A percentile compares a stretch with the other conserved stretches of the same genome.
Conservation (phyloP, 805 yeast species). For the Lachancea nothofagi region DNA sequence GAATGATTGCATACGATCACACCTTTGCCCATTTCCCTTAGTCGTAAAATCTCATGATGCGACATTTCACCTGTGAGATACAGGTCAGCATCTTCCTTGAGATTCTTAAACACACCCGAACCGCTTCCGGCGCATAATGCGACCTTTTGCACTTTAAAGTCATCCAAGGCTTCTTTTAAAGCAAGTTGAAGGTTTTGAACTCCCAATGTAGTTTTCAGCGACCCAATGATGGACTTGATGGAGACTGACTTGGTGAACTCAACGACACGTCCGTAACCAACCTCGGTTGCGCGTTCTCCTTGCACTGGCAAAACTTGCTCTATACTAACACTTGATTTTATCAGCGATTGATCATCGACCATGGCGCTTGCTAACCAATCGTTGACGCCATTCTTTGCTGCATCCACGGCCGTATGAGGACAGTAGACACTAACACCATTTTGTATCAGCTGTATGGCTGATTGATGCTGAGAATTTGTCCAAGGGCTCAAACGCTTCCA, state of each 20-base stretch:
- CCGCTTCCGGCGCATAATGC: slow-evolving; percentile 98
- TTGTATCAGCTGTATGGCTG: slow-evolving; percentile 65
- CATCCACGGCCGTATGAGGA: slow-evolving; percentile 96
- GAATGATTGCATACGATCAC: slow-evolving; percentile 84
- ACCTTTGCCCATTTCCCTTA: slow-evolving; percentile 63
- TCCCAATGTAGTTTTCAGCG: slow-evolving; percentile 49
- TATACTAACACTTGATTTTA: slow-evolving; percentile 20
- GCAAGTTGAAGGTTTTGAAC: slow-evolving; percentile 63
- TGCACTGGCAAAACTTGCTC: slow-evolving; percentile 28
- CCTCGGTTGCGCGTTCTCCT: slow-evolving; percentile 36
- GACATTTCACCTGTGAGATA: slow-evolving; percentile 89
- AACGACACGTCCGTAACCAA: slow-evolving; percentile 81
- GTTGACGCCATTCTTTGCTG: slow-evolving; percentile 88
- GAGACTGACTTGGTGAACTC: slow-evolving; percentile 40
- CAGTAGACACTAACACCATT: slow-evolving; percentile 83
- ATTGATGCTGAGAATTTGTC: slow-evolving; percentile 72
- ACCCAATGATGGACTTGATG: slow-evolving; percentile 41
- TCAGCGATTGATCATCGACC: slow-evolving; percentile 16
- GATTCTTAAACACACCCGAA: slow-evolving; percentile 55
- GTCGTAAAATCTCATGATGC: slow-evolving; percentile 80
- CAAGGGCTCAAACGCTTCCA: slow-evolving; percentile 63
- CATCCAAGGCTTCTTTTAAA: slow-evolving; percentile 22
- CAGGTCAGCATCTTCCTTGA: slow-evolving; percentile 53
- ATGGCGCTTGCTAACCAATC: slow-evolving; percentile 79
- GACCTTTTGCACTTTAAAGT: slow-evolving; percentile 42